These are phyloP conservation scores for Teratosphaeria gauchensis DNA, from an alignment of 2,329 filamentous ascomycete species.

Conservation along the genomic window DNA sequence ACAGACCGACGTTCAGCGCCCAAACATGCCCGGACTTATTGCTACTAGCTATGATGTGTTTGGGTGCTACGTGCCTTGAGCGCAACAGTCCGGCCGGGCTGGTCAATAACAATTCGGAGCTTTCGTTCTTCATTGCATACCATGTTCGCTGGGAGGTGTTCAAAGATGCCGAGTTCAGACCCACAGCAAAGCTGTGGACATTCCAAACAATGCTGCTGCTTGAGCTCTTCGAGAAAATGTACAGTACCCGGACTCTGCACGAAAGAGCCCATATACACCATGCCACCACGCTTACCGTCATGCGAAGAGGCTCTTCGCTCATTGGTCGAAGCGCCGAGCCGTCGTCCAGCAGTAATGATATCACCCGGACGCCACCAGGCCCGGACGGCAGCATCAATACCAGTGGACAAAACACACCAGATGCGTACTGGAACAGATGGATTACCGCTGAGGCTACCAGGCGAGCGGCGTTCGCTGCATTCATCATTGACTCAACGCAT, in stretches of 20 bases:
- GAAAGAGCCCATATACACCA: slow-evolving; percentile 95
- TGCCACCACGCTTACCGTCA: slow-evolving; percentile 86
- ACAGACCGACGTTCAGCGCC: slow-evolving; percentile 85
- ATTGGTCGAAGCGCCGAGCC: slow-evolving; percentile 83
- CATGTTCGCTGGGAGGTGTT: slow-evolving; percentile 95
- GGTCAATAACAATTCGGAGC: slow-evolving; percentile 65
- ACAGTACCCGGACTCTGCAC: slow-evolving; percentile 80
- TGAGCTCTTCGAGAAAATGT: slow-evolving; percentile 97
- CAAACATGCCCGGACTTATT: slow-evolving; percentile 78
- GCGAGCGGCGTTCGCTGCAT: slow-evolving; percentile 83
- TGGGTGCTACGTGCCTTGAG: slow-evolving; percentile 83
- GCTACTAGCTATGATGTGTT: slow-evolving; percentile 79
- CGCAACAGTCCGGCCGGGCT: slow-evolving; percentile 65
- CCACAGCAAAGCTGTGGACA: slow-evolving; percentile 89
- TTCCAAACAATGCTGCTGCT: slow-evolving; percentile 85
- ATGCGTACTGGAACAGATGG: slow-evolving; percentile 95
- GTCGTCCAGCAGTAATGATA: slow-evolving; percentile 59
- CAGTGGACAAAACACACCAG: slow-evolving; percentile 50
- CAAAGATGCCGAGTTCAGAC: slow-evolving; percentile 78
- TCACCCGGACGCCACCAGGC: slow-evolving; percentile 33
- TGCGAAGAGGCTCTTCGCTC: slow-evolving; percentile 85
- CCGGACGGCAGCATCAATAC: slow-evolving; percentile 39
- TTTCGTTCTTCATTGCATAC: slow-evolving; percentile 86
- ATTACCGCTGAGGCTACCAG: slow-evolving; percentile 87
- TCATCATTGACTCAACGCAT: slow-evolving; percentile 90